Evolutionary conservation across 441 rosid species (phyloP).

Genomic region (Populus hybrid): DNA sequence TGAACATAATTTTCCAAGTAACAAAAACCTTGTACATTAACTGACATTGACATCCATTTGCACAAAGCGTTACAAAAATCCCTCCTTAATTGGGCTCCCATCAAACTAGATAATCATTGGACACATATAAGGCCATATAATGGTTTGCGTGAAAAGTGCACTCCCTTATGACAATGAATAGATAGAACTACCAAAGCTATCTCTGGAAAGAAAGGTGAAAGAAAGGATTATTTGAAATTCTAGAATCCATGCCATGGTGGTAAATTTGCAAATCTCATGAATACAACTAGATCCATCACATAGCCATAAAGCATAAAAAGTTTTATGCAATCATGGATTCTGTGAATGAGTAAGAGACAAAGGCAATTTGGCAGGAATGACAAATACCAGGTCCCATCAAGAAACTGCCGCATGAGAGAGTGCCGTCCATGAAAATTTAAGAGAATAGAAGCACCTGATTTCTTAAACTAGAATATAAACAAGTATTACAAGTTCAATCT

Average conservation of each 20-base stretch:
- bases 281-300: not conserved
- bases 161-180: not conserved
- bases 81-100: not conserved
- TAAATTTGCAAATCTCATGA: not conserved
- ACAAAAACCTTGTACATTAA: not conserved
- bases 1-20: not conserved
- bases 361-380: not conserved
- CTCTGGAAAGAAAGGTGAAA: not conserved
- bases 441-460: not conserved
- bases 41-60: not conserved
- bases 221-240: not conserved
- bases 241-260: not conserved
- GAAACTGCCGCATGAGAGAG: not conserved
- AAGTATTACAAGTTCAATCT: not conserved
- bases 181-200: not conserved
- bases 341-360: not conserved
- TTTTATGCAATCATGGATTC: not conserved
- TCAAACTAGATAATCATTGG: not conserved
- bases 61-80: not conserved
- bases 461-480: not conserved
- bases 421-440: not conserved
- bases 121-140: not conserved
- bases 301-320: not conserved
- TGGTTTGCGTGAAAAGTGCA: not conserved
- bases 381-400: not conserved